Percentiles rank a stretch among this genome's conserved stretches.
Conservation (phyloP, 257 asterid species). For the Ocimum tenuiflorum region DNA sequence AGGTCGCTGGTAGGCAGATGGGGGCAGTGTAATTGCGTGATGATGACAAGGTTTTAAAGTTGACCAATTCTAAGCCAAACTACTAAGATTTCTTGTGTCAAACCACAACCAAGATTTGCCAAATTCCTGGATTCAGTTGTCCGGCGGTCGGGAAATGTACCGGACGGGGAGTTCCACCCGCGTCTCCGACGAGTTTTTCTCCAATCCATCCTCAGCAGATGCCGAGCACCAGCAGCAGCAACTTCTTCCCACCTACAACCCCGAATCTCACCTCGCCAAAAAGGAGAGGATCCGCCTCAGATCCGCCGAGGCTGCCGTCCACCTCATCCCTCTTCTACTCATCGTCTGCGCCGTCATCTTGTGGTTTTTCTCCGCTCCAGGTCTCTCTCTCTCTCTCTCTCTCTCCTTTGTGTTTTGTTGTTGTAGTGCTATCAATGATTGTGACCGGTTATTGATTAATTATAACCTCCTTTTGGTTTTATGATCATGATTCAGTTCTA, state of each 20-base stretch:
- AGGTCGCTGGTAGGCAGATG: neutral
- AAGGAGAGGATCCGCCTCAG: slow-evolving; percentile 54
- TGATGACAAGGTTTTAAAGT: neutral
- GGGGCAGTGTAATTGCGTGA: neutral
- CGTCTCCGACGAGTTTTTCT: slow-evolving; percentile 59
- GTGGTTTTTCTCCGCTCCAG: slow-evolving; percentile 64
- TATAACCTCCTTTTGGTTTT: neutral
- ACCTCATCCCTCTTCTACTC: slow-evolving; percentile 54
- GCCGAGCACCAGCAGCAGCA: slow-evolving; percentile 16
- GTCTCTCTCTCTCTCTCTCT: slow-evolving; percentile 11
- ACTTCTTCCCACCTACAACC: slow-evolving; percentile 45
- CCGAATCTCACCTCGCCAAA: slow-evolving; percentile 48
- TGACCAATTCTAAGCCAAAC: neutral
- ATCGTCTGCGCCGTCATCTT: slow-evolving; percentile 50
- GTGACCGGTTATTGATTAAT: neutral
- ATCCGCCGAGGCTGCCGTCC: slow-evolving; percentile 71
- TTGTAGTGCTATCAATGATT: neutral
- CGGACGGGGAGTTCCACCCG: slow-evolving; percentile 55
- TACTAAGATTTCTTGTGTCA: too few species aligned
- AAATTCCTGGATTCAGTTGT: too few species aligned
- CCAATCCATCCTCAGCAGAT: slow-evolving; percentile 17
- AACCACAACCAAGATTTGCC: too few species aligned
- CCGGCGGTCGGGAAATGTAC: slow-evolving; percentile 28
- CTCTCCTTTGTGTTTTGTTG: neutral
- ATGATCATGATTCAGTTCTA: neutral